phyloP scores from a whole-genome alignment of 169 alveolate species.

The Babesia bovis region DNA sequence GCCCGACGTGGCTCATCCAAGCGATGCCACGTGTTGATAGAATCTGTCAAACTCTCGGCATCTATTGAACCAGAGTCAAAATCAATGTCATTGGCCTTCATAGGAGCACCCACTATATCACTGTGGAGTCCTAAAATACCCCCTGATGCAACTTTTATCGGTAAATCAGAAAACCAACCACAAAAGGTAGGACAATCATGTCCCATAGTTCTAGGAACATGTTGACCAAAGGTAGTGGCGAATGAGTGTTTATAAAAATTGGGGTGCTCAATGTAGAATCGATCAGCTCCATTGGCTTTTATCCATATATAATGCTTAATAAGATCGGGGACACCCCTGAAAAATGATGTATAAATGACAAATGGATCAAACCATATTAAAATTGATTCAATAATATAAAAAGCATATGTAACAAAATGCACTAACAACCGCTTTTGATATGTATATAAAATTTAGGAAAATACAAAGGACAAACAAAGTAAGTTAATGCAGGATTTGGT shows the following conservation, averaged over 20 bases:
- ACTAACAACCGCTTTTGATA: too few relatives aligned
- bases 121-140: conserved; percentile 60
- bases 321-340: conserved; percentile 65
- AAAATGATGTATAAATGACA: background rate
- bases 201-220: conserved; percentile 55
- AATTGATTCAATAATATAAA: background rate
- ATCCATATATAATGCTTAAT: conserved; percentile 65
- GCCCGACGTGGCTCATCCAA: background rate
- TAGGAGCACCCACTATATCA: conserved; percentile 46
- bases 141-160: background rate
- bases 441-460: background rate
- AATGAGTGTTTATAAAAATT: conserved; percentile 51
- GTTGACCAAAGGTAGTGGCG: conserved; percentile 57
- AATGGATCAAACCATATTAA: background rate
- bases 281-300: conserved; percentile 66
- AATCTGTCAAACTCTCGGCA: conserved; percentile 10
- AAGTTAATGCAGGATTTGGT: too few relatives aligned
- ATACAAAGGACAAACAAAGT: too few relatives aligned
- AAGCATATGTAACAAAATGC: background rate
- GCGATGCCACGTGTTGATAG: conserved; percentile 10
- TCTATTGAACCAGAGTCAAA: conserved; percentile 8
- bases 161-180: conserved; percentile 19
- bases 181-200: conserved; percentile 68
- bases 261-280: conserved; percentile 59
- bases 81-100: conserved; percentile 25